Evolutionary conservation across 768 basidiomycete genomes (phyloP), one percentile per base, ranked within the genome.

Genomic region (Amanita fuliginea): DNA sequence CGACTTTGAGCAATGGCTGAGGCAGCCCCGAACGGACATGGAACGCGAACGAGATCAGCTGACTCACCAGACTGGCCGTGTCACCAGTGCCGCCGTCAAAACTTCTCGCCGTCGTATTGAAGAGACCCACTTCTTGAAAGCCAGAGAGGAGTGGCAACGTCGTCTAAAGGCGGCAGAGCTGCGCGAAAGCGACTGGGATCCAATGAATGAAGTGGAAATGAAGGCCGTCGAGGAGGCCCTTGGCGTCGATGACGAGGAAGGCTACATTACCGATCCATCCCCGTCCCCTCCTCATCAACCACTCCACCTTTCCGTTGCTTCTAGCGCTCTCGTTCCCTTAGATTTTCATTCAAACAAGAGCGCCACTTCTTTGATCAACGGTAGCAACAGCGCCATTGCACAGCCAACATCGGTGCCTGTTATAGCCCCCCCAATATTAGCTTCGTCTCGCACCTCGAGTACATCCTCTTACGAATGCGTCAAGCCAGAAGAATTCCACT

Each of bases 101-200:
- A 52, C 22, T 43, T 63, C 8, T 53, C 61, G 14, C 60, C 60
- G 40, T 49, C 62, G 39, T 56, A 42, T 67, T 6, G 64, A 64
- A 47, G 64, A 65, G 40, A 57, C 61, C 1, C 59, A 69, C 49
- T 65, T 64, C 41, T 54, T 57, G 7, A 56, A 60, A 28, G 62
- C 68, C 24, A 62, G 70, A 43, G 59, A 60, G 37, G 67, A 73
- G 54, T 76, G 75, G 75, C 65, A 71, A 40, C 52, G 55, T 13
- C 56, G 64, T 47, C 60, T 75, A 35, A 41, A 54, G 8, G 52
- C 54, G 7, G 65, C 61, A 7, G 61, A 65, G 14, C 63, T 76
- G 47, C 54, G 56, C 39, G 64, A 65, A 54, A 69, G 72, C 37
- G 67, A 72, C 53, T 77, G 74, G 75, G 65, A 62, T 2, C 62